phyloP scores from a whole-genome alignment of 192 early-diverging fungal species.

The Entomortierella lignicola region DNA sequence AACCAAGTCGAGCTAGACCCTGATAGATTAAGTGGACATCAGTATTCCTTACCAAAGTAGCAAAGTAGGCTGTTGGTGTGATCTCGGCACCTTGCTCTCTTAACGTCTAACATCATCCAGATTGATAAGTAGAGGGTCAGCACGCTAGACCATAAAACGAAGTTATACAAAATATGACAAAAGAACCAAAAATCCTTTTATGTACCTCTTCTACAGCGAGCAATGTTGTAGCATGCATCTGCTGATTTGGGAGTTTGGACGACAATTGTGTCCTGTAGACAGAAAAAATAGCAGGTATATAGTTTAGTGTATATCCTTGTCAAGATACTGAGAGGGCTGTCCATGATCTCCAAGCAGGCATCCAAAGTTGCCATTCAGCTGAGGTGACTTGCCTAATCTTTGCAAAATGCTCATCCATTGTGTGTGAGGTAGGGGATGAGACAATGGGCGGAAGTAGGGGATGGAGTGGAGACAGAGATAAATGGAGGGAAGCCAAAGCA shows the following conservation, averaged over 20 bases:
- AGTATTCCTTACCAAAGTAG: conserved; percentile 70
- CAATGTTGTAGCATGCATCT: conserved; percentile 78
- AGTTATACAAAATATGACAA: too few species aligned
- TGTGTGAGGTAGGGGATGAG: not conserved
- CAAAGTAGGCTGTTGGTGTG: conserved; percentile 91
- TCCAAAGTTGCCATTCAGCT: not conserved
- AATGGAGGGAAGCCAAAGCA: too few species aligned
- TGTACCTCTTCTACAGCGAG: conserved; percentile 75
- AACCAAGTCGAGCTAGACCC: too few species aligned
- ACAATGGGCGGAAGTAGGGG: not conserved
- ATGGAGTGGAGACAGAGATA: not conserved
- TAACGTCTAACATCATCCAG: conserved; percentile 69
- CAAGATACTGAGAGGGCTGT: too few species aligned
- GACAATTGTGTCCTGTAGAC: conserved; percentile 66
- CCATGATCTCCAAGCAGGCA: not conserved
- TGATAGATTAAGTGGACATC: not conserved
- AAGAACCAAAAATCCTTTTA: not conserved
- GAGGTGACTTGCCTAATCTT: conserved; percentile 59
- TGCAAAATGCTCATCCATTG: conserved; percentile 67
- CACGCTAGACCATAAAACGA: too few species aligned
- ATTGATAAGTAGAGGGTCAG: too few species aligned
- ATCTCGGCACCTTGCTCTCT: conserved; percentile 75
- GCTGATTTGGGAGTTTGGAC: conserved; percentile 88
- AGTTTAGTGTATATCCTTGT: too few species aligned
- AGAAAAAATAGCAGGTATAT: not conserved